A percentile compares a stretch with the other conserved stretches of the same genome.
Evolutionary conservation across 2,329 filamentous ascomycete species (phyloP).

Genomic region (Aquanectria penicillioides): DNA sequence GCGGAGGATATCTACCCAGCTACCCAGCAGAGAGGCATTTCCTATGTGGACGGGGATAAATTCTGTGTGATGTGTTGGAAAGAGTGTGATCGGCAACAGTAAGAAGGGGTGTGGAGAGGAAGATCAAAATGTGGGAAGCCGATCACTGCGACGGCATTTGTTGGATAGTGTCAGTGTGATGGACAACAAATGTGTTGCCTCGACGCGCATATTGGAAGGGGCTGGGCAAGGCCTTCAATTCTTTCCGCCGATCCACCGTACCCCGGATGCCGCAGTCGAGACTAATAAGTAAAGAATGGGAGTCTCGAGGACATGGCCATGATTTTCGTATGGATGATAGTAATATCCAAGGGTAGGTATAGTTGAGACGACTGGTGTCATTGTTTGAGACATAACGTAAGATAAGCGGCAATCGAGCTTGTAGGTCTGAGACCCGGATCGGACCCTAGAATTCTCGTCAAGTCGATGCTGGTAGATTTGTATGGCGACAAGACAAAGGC

Average conservation of each 20-base stretch:
- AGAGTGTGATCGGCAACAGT: conserved; percentile 33
- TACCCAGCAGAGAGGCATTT: conserved; percentile 39
- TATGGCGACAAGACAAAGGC: conserved; percentile 23
- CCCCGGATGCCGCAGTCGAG: no score
- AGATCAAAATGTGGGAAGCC: conserved; percentile 32
- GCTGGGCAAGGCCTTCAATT: background rate
- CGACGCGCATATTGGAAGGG: no score
- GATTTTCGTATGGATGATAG: background rate
- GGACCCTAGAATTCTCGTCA: conserved; percentile 12
- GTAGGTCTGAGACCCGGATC: conserved; percentile 3
- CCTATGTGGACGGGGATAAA: conserved; percentile 27
- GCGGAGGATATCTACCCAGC: no score
- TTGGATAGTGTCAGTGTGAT: conserved; percentile 6
- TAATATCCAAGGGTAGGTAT: no score
- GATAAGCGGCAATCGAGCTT: conserved; percentile 4
- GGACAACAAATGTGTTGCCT: background rate
- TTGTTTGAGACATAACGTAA: no score
- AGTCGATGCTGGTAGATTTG: background rate
- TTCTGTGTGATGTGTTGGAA: conserved; percentile 28
- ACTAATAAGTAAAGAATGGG: no score
- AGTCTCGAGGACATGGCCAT: background rate
- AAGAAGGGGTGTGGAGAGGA: conserved; percentile 14
- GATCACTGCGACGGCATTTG: conserved; percentile 26
- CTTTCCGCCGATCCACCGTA: no score
- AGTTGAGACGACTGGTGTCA: no score